Evolutionary conservation across 371 early-diverging fungal genomes (phyloP), one percentile per base, ranked within the genome.

Genomic region (Circinella minor): DNA sequence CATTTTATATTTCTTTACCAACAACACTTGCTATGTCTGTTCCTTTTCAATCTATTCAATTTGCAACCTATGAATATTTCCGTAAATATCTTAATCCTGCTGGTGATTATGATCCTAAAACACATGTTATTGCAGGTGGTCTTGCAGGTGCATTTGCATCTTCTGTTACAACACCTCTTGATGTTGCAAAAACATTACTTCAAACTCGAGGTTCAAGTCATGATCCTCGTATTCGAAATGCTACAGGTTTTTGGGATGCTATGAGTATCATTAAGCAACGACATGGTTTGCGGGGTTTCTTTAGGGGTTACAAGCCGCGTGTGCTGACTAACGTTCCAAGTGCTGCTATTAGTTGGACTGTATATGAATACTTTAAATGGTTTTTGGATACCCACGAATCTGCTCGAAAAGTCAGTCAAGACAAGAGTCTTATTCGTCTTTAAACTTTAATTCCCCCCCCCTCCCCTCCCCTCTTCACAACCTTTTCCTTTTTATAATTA

Each of bases 291-390:
- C 73, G 69, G 4, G 98, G 97, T 0, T 96, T 97, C 77, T 81
- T 89, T 63, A 86, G 93, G 69, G 98, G 98, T 7, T 75, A 90
- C n/a, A 79, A 81, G 65, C 95, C 98, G 4, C 85, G 98, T 54
- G 86, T 97, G 9, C 75, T 97, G 61, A 89, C 93, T 15, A 92
- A 95, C 76, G 90, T 96, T 88, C 98, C 98, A 4, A 91, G 94
- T 55, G 94, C 97, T 1, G 98, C 97, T 20, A 92, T 98, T 49
- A 92, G 94, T 78, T 98, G 98, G 98, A 90, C 93, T 61, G 94
- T 95, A 0, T 94, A 94, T 71, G 94, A 94, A 74, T 94, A 93
- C 70, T 91, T 93, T 69, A 94, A 94, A 76, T 93, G 93, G 93
- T 72, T 72, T 38, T 59, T 70, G 18, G 70, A 70, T 34, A 51